Evolutionary conservation across 495 filamentous ascomycete genomes (phyloP).

Genomic region (Tuber magnatum): DNA sequence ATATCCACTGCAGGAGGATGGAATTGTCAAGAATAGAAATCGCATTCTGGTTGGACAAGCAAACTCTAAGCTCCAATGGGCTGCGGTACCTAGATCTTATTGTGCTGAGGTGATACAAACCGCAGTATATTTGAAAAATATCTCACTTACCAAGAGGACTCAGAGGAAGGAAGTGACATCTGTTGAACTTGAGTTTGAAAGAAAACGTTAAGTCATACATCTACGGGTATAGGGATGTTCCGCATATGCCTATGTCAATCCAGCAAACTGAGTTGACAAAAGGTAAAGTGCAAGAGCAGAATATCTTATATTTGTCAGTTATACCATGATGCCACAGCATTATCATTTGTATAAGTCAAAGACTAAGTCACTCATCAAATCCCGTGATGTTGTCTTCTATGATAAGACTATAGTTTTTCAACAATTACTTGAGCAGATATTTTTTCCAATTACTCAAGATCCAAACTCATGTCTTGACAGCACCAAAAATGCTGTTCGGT

Average conservation of each 20-base stretch:
- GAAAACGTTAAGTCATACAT: not conserved
- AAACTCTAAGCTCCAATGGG: not conserved
- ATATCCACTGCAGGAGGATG: not conserved
- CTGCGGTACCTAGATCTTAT: not conserved
- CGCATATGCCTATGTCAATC: not conserved
- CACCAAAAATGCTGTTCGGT: no score
- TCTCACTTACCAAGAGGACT: not conserved
- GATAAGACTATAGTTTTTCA: not conserved
- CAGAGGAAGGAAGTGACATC: not conserved
- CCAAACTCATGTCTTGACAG: no score
- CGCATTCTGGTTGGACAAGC: not conserved
- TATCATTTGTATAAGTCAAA: not conserved
- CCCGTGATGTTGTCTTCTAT: not conserved
- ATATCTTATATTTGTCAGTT: not conserved
- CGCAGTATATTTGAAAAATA: not conserved
- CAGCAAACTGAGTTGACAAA: not conserved
- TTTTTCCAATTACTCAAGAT: not conserved
- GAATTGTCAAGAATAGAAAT: not conserved
- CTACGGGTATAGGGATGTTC: not conserved
- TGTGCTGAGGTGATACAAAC: not conserved
- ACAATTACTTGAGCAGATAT: not conserved
- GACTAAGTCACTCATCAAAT: not conserved
- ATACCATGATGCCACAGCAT: not conserved
- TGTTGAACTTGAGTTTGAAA: not conserved
- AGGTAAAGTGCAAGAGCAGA: not conserved